These are phyloP conservation scores for Aspergillus ibericus DNA, from an alignment of 2,329 filamentous ascomycete genomes.

Conservation along the genomic window DNA sequence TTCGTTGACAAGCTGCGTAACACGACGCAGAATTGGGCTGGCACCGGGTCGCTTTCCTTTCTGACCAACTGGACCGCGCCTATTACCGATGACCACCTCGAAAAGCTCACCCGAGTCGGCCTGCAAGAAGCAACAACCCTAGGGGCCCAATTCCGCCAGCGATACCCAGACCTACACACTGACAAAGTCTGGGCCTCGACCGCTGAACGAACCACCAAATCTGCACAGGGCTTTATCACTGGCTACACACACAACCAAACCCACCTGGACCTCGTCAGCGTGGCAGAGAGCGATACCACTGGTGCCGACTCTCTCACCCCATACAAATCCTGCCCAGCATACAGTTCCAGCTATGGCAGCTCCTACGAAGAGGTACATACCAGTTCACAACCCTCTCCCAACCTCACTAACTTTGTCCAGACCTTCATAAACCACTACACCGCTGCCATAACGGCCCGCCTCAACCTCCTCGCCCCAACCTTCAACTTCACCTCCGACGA, in stretches of 20 bases:
- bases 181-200: constrained; percentile 62
- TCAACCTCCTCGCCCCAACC: constrained; percentile 52
- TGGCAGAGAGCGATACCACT: constrained; percentile 58
- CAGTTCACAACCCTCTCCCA: not conserved
- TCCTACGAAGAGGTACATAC: constrained; percentile 52
- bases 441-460: constrained; percentile 58
- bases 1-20: constrained; percentile 61
- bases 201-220: constrained; percentile 61
- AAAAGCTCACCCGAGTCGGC: constrained; percentile 63
- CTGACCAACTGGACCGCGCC: constrained; percentile 58
- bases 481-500: constrained; percentile 67
- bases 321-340: constrained; percentile 65
- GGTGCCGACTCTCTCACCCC: constrained; percentile 64
- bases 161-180: constrained; percentile 58
- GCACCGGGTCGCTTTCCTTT: constrained; percentile 58
- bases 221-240: constrained; percentile 58
- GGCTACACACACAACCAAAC: constrained; percentile 54
- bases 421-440: constrained; percentile 49
- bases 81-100: constrained; percentile 55
- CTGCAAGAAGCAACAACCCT: constrained; percentile 60
- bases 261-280: constrained; percentile 54
- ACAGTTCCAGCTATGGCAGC: constrained; percentile 58
- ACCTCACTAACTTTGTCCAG: constrained; percentile 1
- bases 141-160: constrained; percentile 58
- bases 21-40: constrained; percentile 59